Conservation (phyloP, 2,329 filamentous ascomycete species). For the Pestalotiopsis fici region DNA sequence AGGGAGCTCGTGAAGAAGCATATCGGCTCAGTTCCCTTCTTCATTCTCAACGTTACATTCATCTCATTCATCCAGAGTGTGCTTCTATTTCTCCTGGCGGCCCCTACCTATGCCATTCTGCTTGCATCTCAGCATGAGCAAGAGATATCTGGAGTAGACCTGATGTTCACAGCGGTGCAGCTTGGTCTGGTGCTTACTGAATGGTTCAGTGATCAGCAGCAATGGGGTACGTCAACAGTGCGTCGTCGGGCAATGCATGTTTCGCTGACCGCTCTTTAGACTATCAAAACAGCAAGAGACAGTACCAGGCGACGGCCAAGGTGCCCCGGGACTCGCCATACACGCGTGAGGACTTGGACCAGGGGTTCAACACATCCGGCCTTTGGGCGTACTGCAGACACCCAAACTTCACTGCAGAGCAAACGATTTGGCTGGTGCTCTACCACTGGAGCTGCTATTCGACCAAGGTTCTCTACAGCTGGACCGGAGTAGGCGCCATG, state of each 20-base stretch:
- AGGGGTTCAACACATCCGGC: slow-evolving; percentile 83
- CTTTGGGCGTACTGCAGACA: slow-evolving; percentile 89
- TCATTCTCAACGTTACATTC: slow-evolving; percentile 86
- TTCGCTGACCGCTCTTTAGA: slow-evolving; percentile 40
- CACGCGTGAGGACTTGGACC: slow-evolving; percentile 76
- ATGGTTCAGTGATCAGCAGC: slow-evolving; percentile 85
- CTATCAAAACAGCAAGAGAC: slow-evolving; percentile 79
- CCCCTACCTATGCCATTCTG: slow-evolving; percentile 81
- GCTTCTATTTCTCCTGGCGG: slow-evolving; percentile 73
- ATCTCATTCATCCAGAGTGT: slow-evolving; percentile 83
- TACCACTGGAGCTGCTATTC: slow-evolving; percentile 87
- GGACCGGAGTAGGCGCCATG: slow-evolving; percentile 71
- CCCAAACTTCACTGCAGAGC: slow-evolving; percentile 93
- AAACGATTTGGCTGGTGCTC: slow-evolving; percentile 82
- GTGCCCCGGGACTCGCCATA: slow-evolving; percentile 66
- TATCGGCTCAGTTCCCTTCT: slow-evolving; percentile 68
- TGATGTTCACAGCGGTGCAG: slow-evolving; percentile 46
- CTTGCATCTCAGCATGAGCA: slow-evolving; percentile 67
- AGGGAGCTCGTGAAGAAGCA: slow-evolving; percentile 72
- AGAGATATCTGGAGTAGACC: slow-evolving; percentile 44
- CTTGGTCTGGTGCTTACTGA: slow-evolving; percentile 63
- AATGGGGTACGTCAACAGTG: slow-evolving; percentile 67
- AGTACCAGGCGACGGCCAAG: slow-evolving; percentile 73
- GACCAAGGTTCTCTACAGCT: slow-evolving; percentile 72
- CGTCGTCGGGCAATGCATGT: not conserved